Base-by-base conservation (phyloP, 164 flowering plant genomes). In the Buxus sempervirens region DNA sequence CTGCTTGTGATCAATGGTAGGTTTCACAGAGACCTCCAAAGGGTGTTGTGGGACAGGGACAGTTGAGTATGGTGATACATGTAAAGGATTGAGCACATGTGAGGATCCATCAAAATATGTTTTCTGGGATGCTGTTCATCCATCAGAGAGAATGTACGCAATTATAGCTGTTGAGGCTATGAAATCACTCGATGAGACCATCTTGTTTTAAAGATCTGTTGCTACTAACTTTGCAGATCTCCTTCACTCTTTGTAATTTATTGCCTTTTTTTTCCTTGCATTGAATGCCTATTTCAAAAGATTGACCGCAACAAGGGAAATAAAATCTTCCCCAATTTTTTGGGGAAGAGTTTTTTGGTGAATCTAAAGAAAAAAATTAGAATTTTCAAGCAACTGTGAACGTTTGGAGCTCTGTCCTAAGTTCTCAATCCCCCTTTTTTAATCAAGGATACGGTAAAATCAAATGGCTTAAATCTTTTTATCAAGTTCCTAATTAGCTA, bases 61-160 rank as follows among this genome's bases (percentile, higher is more conserved):
- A 4, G 24, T 70, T 5, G 90, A 88, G 45, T 81, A 55, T 63
- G 88, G 86, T 0, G 75, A 71, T 1, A 68, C 86, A 9, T 85
- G 91, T 65, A 78, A 27, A 65, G 83, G 80, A 0, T 0, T 66
- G 73, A 66, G 20, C 18, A 82, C 90, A 0, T 91, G 95, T 58
- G 1, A 45, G 0, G 80, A 91, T 69, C 81, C 82, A 0, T 14
- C 58, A 0, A 78, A 81, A 56, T 84, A 82, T 49, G 77, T 78
- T 1, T 89, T 78, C 32, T 89, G 95, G 95, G 95, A 89, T 75
- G 86, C 95, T 7, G 84, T 87, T 60, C 91, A 89, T 80, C 95
- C 89, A 0, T 77, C 90, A 0, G 76, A 89, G 67, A 76, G 32
- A 22, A 84, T 84, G 88, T 85, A 89, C 45, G 63, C 69, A 41